phyloP scores from a whole-genome alignment of 2,329 filamentous ascomycete genomes.

The Lachnellula suecica region DNA sequence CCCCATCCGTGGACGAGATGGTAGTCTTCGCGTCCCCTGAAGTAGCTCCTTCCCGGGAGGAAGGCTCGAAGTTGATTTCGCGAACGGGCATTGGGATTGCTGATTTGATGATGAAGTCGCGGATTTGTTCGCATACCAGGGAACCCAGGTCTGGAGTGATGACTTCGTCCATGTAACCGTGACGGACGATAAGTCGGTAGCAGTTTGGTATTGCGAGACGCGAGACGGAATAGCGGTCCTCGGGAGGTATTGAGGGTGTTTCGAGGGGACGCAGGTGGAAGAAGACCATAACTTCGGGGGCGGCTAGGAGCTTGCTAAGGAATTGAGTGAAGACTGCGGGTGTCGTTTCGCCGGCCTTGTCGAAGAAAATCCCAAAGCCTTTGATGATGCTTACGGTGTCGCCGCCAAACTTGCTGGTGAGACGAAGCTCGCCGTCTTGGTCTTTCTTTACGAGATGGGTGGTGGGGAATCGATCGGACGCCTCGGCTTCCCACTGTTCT shows the following conservation, averaged over 20 bases:
- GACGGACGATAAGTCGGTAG: conserved; percentile 67
- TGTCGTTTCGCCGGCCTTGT: conserved; percentile 67
- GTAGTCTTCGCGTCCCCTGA: too few relatives aligned
- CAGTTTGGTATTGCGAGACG: conserved; percentile 52
- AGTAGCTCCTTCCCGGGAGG: neutral
- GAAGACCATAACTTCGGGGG: conserved; percentile 67
- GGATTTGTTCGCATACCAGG: conserved; percentile 54
- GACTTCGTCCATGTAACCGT: conserved; percentile 72
- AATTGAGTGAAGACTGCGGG: conserved; percentile 72
- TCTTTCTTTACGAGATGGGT: conserved; percentile 40
- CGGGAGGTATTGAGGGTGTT: conserved; percentile 50
- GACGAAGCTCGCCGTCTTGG: conserved; percentile 37
- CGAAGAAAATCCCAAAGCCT: conserved; percentile 73
- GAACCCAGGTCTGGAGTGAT: conserved; percentile 62
- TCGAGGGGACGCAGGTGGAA: conserved; percentile 69
- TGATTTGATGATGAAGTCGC: conserved; percentile 40
- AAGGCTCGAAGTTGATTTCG: neutral
- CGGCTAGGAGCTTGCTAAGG: conserved; percentile 66
- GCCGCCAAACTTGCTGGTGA: conserved; percentile 40
- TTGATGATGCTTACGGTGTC: conserved; percentile 44
- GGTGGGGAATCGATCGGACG: conserved; percentile 55
- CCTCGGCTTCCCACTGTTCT: conserved; percentile 71
- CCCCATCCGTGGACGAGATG: too few relatives aligned
- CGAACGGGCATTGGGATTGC: conserved; percentile 1
- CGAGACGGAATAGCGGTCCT: conserved; percentile 45